A percentile compares a stretch with the other conserved stretches of the same genome.
Conservation (phyloP, 1,139 yeast genomes). For the Yamadazyma taylorii region DNA sequence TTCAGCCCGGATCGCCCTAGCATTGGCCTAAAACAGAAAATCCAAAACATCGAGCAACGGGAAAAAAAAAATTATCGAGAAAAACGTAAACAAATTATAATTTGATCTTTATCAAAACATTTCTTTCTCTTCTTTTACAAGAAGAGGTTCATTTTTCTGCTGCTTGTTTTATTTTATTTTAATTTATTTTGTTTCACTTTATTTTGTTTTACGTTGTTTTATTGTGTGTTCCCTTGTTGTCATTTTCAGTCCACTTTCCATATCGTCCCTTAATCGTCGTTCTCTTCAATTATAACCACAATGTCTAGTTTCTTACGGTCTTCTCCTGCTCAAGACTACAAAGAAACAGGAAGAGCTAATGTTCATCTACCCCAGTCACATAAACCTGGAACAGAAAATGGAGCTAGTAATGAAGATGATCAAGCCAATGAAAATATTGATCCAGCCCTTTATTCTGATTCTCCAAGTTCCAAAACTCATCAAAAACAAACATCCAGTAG, state of each 20-base stretch:
- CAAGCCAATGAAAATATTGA: conserved; percentile 13
- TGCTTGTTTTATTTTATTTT: too few relatives aligned
- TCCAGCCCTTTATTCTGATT: conserved; percentile 21
- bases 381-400: background rate
- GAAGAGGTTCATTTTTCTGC: background rate
- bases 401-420: background rate
- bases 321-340: conserved; percentile 29
- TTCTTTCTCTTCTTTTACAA: background rate
- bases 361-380: background rate
- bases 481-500: conserved; percentile 6
- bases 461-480: conserved; percentile 14
- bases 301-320: conserved; percentile 38
- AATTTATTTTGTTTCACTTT: too few relatives aligned
- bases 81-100: conserved; percentile 1
- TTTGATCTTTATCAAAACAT: background rate
- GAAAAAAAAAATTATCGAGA: too few relatives aligned
- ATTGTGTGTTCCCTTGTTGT: background rate
- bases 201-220: too few relatives aligned
- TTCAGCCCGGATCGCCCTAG: too few relatives aligned
- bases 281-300: too few relatives aligned
- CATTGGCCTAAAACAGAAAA: too few relatives aligned
- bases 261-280: background rate
- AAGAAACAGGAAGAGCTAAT: background rate
- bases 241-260: background rate
- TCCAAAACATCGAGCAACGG: too few relatives aligned